Evolutionary conservation across 2,329 filamentous ascomycete species (phyloP).

Genomic region (Fusarium guadeloupense): DNA sequence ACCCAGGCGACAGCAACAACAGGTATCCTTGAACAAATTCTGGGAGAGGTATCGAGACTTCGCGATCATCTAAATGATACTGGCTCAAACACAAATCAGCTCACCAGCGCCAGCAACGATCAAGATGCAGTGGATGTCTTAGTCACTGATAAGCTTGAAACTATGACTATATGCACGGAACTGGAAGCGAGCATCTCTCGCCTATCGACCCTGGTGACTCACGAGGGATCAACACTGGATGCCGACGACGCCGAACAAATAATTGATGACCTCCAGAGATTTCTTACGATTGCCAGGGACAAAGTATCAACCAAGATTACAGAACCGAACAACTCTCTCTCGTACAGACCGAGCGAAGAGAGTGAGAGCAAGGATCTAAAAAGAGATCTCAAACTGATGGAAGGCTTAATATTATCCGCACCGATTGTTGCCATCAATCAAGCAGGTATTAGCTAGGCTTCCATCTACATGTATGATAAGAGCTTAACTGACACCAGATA

Average conservation of each 20-base stretch:
- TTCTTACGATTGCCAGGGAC: conserved; percentile 11
- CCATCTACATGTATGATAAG: too few relatives aligned
- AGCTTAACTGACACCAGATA: too few relatives aligned
- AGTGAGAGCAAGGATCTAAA: not conserved
- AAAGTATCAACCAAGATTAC: not conserved
- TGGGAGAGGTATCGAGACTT: conserved; percentile 8
- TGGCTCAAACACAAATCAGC: not conserved
- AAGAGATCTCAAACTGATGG: conserved; percentile 10
- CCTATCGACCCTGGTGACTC: conserved; percentile 1
- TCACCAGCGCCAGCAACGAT: too few relatives aligned
- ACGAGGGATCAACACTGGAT: conserved; percentile 10
- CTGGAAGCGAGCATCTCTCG: conserved; percentile 24
- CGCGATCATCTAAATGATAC: not conserved
- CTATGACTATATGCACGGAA: conserved; percentile 15
- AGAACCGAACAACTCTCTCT: accelerated
- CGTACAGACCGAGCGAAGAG: not conserved
- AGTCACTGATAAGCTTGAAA: not conserved
- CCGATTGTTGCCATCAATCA: conserved; percentile 10
- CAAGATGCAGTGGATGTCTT: too few relatives aligned
- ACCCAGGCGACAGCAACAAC: conserved; percentile 3
- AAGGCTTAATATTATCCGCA: conserved; percentile 10
- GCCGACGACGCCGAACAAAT: conserved; percentile 29
- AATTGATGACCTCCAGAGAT: conserved; percentile 18
- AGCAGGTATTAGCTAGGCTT: not conserved
- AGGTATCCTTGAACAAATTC: conserved; percentile 13